Evolutionary conservation across 495 filamentous ascomycete species (phyloP), one percentile per base, ranked within the genome.

Genomic region (Tirmania nivea): DNA sequence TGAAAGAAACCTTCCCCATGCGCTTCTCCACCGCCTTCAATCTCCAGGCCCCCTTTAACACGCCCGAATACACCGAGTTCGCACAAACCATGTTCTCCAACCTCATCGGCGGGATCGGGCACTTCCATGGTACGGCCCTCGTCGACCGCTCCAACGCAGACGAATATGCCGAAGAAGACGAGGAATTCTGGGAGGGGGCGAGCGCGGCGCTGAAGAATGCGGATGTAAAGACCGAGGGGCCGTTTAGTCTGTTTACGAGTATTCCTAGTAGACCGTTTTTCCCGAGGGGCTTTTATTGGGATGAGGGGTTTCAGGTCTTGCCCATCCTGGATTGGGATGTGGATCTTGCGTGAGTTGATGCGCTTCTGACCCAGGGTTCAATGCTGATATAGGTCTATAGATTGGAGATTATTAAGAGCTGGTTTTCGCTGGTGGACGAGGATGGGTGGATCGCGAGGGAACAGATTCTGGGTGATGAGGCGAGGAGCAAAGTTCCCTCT

Each of bases 381-480:
- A 25, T 25, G 45, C 49, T 59, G 48, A 16, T 14, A 7, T n/a
- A 3, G 49, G 76, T 73, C 17, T 8, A 4, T 45, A 45, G 39
- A 0, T 79, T 97, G 20, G 86, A 94, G 55, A 83, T 96, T 55
- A 79, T 96, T 53, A 85, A 83, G 70, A 92, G 83, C 66, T 97
- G 92, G 92, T 86, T 94, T 67, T 84, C 79, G 54, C 74, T 93
- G 6, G 92, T 95, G 75, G 90, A 97, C 60, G 86, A 90, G 42
- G 87, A 96, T 63, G 90, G 90, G 49, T 97, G 90, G 90, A 96
- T 97, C 68, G 85, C 78, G 6, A 83, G 90, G 42, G 90, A 97
- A 67, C 92, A 96, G 67, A 97, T 97, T 52, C 75, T 97, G 9
- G 90, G 90, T 49, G 66, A 74, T n/a, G 90, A 97, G 68, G 90